These are phyloP conservation scores for Castanea mollissima DNA, from an alignment of 306 rosid species.

Conservation along the genomic window DNA sequence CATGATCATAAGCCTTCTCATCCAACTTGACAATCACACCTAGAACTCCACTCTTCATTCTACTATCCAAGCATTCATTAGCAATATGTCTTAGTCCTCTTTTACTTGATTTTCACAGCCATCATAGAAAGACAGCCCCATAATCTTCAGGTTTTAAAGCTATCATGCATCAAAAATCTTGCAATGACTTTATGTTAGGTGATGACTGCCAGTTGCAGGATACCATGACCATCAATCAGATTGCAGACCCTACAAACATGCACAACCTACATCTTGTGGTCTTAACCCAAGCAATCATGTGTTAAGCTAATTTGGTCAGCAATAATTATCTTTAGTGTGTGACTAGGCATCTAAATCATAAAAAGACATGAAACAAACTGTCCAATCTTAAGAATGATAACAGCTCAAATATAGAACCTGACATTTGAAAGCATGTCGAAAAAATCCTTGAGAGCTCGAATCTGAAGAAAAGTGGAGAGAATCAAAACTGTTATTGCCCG, in stretches of 20 bases:
- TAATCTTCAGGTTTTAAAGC: background rate
- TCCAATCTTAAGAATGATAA: background rate
- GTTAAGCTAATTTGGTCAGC: background rate
- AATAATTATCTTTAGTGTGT: background rate
- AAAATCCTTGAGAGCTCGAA: slow-evolving; percentile 81
- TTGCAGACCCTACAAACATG: background rate
- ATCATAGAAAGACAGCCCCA: background rate
- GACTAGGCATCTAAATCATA: slow-evolving; percentile 9
- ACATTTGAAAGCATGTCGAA: slow-evolving; percentile 93
- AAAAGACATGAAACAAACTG: slow-evolving; percentile 25
- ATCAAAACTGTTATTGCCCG: slow-evolving; percentile 5
- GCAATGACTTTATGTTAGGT: background rate
- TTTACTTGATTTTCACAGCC: background rate
- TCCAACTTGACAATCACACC: no score
- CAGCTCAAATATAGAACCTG: slow-evolving; percentile 47
- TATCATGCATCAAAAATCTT: background rate
- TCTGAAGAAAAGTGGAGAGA: slow-evolving; percentile 57
- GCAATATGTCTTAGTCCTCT: no score
- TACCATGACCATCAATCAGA: background rate
- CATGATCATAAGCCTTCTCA: no score
- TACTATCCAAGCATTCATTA: no score
- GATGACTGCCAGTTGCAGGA: background rate
- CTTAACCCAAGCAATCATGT: background rate
- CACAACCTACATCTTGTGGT: background rate
- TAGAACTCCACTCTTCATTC: no score